phyloP scores from a whole-genome alignment of 2,329 filamentous ascomycete species.

The Talaromyces sp. region DNA sequence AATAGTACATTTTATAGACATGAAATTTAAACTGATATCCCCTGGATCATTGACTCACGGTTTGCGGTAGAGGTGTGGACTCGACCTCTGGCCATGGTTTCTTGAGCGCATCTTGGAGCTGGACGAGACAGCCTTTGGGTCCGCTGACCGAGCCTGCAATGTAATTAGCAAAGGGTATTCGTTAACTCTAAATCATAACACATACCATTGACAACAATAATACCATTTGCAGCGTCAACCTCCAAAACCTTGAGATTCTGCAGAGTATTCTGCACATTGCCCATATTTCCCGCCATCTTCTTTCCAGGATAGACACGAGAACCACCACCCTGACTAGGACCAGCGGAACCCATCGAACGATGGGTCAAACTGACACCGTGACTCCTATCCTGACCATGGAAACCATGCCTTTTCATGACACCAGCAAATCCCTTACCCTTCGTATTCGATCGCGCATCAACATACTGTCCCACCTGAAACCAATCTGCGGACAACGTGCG shows the following conservation, averaged over 20 bases:
- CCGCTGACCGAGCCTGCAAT: constrained; percentile 68
- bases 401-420: constrained; percentile 96
- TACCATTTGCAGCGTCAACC: constrained; percentile 80
- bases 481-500: constrained; percentile 76
- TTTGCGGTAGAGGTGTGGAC: constrained; percentile 1
- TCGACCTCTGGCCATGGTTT: constrained; percentile 65
- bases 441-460: constrained; percentile 76
- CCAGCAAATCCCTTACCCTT: constrained; percentile 92
- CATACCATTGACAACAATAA: constrained; percentile 80
- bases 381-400: constrained; percentile 79
- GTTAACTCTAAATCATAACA: background rate
- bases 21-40: constrained; percentile 16
- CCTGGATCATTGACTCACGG: constrained; percentile 6
- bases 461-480: constrained; percentile 86
- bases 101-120: constrained; percentile 86
- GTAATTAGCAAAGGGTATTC: background rate
- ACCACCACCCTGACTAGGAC: constrained; percentile 86
- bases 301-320: constrained; percentile 92
- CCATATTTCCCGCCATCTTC: constrained; percentile 97
- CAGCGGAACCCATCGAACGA: constrained; percentile 83
- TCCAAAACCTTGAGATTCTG: constrained; percentile 89
- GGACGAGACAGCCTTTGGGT: constrained; percentile 79
- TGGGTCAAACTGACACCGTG: constrained; percentile 97
- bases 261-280: constrained; percentile 78
- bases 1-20: constrained; percentile 35